These are phyloP conservation scores for Myriosclerotinia duriaeana DNA, from an alignment of 2,329 filamentous ascomycete genomes.

Conservation along the genomic window DNA sequence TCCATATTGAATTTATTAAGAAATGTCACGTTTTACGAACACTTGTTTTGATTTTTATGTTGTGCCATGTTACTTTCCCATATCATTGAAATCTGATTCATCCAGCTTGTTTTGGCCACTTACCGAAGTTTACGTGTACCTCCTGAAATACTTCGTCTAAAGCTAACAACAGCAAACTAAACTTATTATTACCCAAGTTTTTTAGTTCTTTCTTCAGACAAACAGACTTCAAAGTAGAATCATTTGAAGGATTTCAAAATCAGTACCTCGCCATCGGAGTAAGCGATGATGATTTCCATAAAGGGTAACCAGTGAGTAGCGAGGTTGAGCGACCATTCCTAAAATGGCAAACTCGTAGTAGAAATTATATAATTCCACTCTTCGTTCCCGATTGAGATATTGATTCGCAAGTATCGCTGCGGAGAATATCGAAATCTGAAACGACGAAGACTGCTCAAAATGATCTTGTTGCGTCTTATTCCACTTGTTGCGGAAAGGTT, in stretches of 20 bases:
- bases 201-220: too few species aligned
- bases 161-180: too few species aligned
- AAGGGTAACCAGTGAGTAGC: conserved; percentile 10
- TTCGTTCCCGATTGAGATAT: neutral
- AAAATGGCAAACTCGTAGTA: neutral
- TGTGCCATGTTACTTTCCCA: neutral
- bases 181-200: too few species aligned
- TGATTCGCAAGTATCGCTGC: neutral
- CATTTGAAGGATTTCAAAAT: too few species aligned
- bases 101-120: neutral
- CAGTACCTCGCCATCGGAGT: neutral
- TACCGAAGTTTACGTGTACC: neutral
- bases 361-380: too few species aligned
- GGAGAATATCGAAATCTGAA: neutral
- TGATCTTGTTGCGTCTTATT: neutral
- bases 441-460: neutral
- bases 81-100: neutral
- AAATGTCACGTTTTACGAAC: neutral
- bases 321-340: neutral
- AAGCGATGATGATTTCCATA: conserved; percentile 1
- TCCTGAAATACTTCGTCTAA: neutral
- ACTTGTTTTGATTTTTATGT: neutral
- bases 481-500: neutral
- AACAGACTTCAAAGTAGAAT: too few species aligned
- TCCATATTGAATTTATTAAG: neutral